Evolutionary conservation across 371 early-diverging fungal species (phyloP), one percentile per base, ranked within the genome.

Genomic region (Saksenaea oblongispora): DNA sequence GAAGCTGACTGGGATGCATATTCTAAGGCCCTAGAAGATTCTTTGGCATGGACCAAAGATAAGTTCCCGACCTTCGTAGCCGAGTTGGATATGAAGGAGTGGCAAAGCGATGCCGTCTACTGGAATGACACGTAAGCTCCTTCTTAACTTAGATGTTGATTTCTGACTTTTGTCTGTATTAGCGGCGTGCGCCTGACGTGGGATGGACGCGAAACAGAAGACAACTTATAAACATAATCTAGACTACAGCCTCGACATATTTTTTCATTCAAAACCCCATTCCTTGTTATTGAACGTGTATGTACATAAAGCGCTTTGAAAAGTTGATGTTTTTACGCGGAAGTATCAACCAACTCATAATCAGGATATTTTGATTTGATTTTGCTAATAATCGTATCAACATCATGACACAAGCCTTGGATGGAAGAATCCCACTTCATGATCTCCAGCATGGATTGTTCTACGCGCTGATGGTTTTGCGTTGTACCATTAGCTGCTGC

Each of bases 91-190:
- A 70, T 71, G 35, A 76, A 80, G 63, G 83, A 78, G 17, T 89
- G 89, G 89, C 72, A 83, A 59, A 78, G 78, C 26, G 85, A 89
- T 63, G 69, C 78, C 4, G 85, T 89, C 3, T 89, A 87, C 66
- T 89, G 86, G 86, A 81, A 78, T 65, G 84, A 84, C 53, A 73
- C 71, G 83, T 77, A 77, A 64, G 59, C 24, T 0, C n/a, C 22
- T 3, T 47, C 51, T 5, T 3, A 4, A 47, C 17, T 3, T 3
- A 22, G n/a, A n/a, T n/a, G n/a, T n/a, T 10, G 10, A 47, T 3
- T 11, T 22, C 22, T 47, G 3, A 9, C 10, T 3, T 47, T 10
- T 18, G 5, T 9, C 51, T 0, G 9, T 47, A 10, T 47, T 22
- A 47, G 51, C 11, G 51, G 51, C 22, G 51, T 47, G 11, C 51